phyloP scores from a whole-genome alignment of 441 rosid species.

The Lepidium campestre region DNA sequence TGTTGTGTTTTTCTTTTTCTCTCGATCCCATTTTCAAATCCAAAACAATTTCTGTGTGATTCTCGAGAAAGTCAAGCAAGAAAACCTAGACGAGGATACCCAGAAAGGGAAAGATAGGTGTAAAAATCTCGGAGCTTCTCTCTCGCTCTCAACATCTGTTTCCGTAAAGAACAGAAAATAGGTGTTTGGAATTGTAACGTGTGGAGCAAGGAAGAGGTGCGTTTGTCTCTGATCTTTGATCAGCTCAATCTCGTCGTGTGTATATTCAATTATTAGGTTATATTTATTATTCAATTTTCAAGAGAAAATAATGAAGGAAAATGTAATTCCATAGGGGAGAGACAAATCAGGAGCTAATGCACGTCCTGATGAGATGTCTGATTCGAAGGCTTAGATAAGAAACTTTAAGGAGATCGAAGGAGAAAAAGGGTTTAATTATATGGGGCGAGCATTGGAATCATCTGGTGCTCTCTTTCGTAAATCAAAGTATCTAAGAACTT shows the following conservation, averaged over 20 bases:
- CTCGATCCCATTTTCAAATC: not conserved
- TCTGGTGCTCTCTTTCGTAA: conserved; percentile 30
- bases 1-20: not conserved
- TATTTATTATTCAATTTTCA: not conserved
- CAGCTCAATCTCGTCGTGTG: not conserved
- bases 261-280: not conserved
- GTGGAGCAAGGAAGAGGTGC: conserved; percentile 24
- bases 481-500: conserved; percentile 17
- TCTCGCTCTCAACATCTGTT: not conserved
- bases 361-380: not conserved
- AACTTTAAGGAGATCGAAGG: not conserved
- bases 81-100: conserved; percentile 4
- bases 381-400: not conserved
- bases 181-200: not conserved
- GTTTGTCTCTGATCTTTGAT: not conserved
- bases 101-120: not conserved
- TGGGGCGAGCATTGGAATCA: conserved; percentile 43
- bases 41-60: conserved; percentile 6
- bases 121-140: not conserved
- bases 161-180: not conserved
- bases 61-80: not conserved
- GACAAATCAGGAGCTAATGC: not conserved
- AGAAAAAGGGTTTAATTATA: conserved; percentile 25
- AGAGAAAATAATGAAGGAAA: not conserved
- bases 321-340: not conserved